Base-by-base conservation (phyloP, 2,329 filamentous ascomycete genomes). In the Ramularia endophylla region DNA sequence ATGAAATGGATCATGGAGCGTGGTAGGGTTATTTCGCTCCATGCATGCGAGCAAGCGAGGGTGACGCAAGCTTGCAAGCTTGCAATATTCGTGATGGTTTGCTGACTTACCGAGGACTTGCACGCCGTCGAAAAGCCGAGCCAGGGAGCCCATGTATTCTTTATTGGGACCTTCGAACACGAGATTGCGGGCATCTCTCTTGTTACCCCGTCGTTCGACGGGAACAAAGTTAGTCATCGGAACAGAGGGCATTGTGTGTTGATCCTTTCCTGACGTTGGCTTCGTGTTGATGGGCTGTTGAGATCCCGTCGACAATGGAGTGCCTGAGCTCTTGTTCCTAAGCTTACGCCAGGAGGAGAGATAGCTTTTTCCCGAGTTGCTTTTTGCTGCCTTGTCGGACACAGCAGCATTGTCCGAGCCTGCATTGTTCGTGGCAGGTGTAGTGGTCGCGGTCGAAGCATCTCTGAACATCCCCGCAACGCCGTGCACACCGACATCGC, bases 301-400 rank as follows among this genome's bases (percentile, higher is more conserved):
- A 6, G 40, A 25, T 18, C 19, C 36, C 52, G 46, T 22, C 25
- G 39, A 61, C 29, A 71, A 56, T 13, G 66, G 67, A n/a, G 66
- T 60, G n/a, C 64, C 68, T 3, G 87, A 95, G 57, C 85, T 94
- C 70, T 98, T 98, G 36, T 83, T 86, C 39, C 92, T 78, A 39
- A 98, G 69, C 54, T 94, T 85, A 46, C 89, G 80, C 89, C 90
- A 95, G 9, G 87, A 92, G 41, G 87, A 86, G 5, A 87, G 75
- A 47, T 85, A 85, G 13, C 78, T 78, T 60, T 94, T 95, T 53
- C 78, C 75, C n/a, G 80, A 75, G 52, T 80, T 86, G 12, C 60
- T 71, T 51, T 65, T 71, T 11, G 52, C 32, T 15, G 53, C 53
- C 58, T 66, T 75, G 40, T 57, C 66, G n/a, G 50, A 44, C 1